Evolutionary conservation across 129 eudicot species (phyloP).

Genomic region (Pulicaria dysenterica): DNA sequence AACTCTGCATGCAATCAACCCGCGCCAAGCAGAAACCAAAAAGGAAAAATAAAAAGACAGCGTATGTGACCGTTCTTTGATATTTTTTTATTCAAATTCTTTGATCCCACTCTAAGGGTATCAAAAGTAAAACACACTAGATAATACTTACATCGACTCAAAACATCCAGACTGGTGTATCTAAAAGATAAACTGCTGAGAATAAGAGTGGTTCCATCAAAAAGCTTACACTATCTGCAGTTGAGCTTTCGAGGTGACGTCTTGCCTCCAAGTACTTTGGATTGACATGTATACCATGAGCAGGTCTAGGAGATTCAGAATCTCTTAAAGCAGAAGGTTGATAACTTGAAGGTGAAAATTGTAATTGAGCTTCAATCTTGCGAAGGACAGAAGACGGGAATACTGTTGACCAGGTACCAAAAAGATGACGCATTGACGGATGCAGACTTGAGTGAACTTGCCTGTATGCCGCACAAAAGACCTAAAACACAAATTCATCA

Average conservation of each 20-base stretch:
- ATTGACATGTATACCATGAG: conserved; percentile 98
- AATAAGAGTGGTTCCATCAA: conserved; percentile 26
- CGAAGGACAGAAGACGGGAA: conserved; percentile 76
- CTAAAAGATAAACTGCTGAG: conserved; percentile 23
- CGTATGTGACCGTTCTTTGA: conserved; percentile 3
- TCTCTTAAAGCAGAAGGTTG: conserved; percentile 60
- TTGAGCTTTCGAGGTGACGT: conserved; percentile 60
- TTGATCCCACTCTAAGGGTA: neutral
- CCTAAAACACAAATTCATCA: conserved; percentile 44
- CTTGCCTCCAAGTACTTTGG: conserved; percentile 91
- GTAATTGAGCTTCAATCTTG: conserved; percentile 67
- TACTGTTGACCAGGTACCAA: conserved; percentile 91
- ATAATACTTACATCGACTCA: conserved; percentile 25
- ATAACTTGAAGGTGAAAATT: conserved; percentile 51
- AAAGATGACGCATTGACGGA: conserved; percentile 86
- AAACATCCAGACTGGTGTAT: neutral
- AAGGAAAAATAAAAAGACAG: neutral
- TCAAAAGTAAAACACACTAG: conserved; percentile 6
- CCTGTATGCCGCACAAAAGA: conserved; percentile 78
- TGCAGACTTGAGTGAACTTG: conserved; percentile 79
- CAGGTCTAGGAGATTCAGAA: conserved; percentile 90
- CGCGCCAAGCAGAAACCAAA: conserved; percentile 1
- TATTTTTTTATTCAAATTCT: conserved; percentile 3
- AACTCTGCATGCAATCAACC: neutral
- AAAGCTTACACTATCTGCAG: conserved; percentile 62